A percentile compares a stretch with the other conserved stretches of the same genome.
phyloP scores from a whole-genome alignment of 2,329 filamentous ascomycete genomes.

The Colletotrichum trifolii region DNA sequence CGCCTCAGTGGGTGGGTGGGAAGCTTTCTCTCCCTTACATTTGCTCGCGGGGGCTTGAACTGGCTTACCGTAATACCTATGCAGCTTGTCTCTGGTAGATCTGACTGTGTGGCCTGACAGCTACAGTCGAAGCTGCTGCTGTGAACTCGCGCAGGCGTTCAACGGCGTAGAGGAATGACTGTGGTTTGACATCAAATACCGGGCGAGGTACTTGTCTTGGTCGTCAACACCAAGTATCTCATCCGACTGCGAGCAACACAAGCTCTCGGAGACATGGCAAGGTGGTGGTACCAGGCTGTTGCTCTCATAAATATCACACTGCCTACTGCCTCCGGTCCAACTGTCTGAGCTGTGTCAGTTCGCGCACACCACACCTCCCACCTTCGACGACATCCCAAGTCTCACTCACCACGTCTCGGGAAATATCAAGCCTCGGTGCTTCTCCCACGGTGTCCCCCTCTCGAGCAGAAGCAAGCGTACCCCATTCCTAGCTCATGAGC shows the following conservation, averaged over 20 bases:
- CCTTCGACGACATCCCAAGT: background rate
- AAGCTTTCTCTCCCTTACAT: conserved; percentile 22
- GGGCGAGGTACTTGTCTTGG: background rate
- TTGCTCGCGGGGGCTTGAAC: background rate
- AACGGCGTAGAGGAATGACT: no score
- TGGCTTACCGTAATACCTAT: background rate
- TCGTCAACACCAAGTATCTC: conserved; percentile 18
- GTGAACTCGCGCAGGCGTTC: no score
- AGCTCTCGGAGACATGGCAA: conserved; percentile 10
- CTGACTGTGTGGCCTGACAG: no score
- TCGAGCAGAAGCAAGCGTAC: conserved; percentile 14
- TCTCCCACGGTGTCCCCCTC: background rate
- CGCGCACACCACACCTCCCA: conserved; percentile 2
- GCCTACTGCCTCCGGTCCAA: conserved; percentile 8
- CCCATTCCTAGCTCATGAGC: conserved; percentile 12
- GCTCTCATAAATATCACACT: conserved; percentile 31
- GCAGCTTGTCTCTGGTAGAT: no score
- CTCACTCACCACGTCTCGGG: background rate
- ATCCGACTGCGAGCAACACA: background rate
- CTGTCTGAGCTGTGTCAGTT: conserved; percentile 2
- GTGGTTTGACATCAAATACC: no score
- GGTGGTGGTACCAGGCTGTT: conserved; percentile 10
- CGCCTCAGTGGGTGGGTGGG: conserved; percentile 32
- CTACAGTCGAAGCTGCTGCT: no score
- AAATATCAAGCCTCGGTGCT: background rate